Base-by-base conservation (phyloP, 2,329 filamentous ascomycete species). In the Dactylellina leptospora region DNA sequence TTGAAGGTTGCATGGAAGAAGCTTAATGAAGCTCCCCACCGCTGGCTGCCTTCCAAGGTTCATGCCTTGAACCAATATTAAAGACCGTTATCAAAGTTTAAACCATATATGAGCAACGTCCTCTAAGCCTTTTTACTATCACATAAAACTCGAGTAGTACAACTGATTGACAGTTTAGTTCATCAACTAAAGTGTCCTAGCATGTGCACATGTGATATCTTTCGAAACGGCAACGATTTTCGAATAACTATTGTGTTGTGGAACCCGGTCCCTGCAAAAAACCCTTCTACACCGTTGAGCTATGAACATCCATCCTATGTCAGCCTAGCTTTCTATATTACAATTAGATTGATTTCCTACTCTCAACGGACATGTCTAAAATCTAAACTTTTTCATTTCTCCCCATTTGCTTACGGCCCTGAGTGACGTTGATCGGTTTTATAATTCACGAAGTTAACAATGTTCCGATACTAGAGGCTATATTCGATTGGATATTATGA, bases 31-130 rank as follows among this genome's bases (percentile, higher is more conserved):
- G n/a, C n/a, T n/a, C n/a, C n/a, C n/a, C n/a, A n/a, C n/a, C n/a
- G n/a, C n/a, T 33, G 13, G 30, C 30, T 33, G 30, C 30, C 30
- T 33, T 33, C 30, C 30, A 33, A 33, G 30, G 30, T 33, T 33
- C 30, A 33, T 33, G 30, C 30, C 30, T 33, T 33, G 30, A 33
- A 33, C 6, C 13, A 6, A 33, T 6, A 13, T 13, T 33, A 6
- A 6, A 33, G 30, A 6, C 30, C 30, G 13, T 13, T 33, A 33
- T 33, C 6, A 33, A 33, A 47, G 28, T 10, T 27, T 16, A 23
- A 47, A 45, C 13, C 40, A n/a, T 45, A 58, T 58, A 58, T 45
- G 38, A 58, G 2, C 16, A 58, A 30, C 40, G 11, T 36, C n/a
- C 2, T 27, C 18, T 33, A 36, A 44, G 36, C n/a, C 6, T 6